Evolutionary conservation across 208 protist genomes (phyloP), one percentile per base, ranked within the genome.

Genomic region (Leishmania gerbilli): DNA sequence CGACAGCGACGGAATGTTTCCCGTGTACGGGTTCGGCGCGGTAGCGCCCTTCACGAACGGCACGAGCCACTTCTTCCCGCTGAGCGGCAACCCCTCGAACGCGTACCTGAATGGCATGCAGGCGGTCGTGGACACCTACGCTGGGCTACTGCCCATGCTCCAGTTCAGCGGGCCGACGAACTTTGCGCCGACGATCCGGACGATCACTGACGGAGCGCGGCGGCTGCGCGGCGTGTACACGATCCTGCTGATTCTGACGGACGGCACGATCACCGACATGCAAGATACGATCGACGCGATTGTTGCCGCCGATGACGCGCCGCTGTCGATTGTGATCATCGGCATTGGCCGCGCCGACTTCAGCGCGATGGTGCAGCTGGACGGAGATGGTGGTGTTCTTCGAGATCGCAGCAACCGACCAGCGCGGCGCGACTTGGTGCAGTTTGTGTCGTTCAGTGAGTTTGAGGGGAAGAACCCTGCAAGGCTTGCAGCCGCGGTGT

Each of bases 281-380:
- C 79, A 93, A 47, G 83, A 88, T 47, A 96, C 93, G 21, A 91
- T 97, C 58, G 87, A 94, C 74, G 88, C 88, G 0, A 96, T 98
- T 65, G 87, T 98, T 21, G 82, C 58, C 15, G 89, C 93, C n/a
- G 93, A 93, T 31, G 72, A 88, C 24, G 84, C 91, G 34, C 96
- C 95, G 56, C 49, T 99, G n/a, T 94, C 90, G 9, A 97, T 99
- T 76, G 79, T 99, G 68, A 99, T 99, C 83, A 89, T 99, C 58
- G 96, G 97, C 64, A 87, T 99, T 60, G 97, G 97, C 42, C 83
- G 67, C 55, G 95, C 95, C 2, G 82, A 98, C 82, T 99, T 99
- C 84, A 60, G 3, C n/a, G 88, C 91, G 51, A 99, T 99, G 97
- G 89, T 95, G n/a, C 74, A 80, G n/a, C 86, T 99, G 2, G 97